Percentiles rank a stretch among this genome's conserved stretches.
Evolutionary conservation across 2,329 filamentous ascomycete species (phyloP).

Genomic region (Colletotrichum siamense): DNA sequence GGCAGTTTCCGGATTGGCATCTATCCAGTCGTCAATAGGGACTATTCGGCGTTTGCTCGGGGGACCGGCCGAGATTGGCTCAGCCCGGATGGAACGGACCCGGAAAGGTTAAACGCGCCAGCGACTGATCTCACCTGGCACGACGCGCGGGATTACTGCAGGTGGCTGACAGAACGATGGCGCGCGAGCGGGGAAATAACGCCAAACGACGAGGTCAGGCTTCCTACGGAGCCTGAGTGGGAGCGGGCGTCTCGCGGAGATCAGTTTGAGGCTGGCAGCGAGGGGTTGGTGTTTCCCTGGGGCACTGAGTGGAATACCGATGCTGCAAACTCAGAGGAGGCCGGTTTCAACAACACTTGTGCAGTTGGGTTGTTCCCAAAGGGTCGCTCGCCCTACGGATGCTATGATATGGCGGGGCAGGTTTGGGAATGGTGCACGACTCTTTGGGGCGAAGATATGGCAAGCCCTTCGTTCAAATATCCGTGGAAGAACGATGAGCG

Average conservation of each 20-base stretch:
- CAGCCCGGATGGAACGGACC: background rate
- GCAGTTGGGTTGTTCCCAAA: background rate
- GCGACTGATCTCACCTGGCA: conserved; percentile 8
- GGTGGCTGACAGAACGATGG: background rate
- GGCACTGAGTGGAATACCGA: background rate
- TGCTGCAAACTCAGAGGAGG: background rate
- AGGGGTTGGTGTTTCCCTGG: background rate
- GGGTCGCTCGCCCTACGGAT: background rate
- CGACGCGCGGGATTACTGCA: background rate
- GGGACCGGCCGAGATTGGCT: background rate
- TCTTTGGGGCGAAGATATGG: conserved; percentile 7
- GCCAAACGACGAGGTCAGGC: background rate
- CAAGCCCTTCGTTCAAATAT: background rate
- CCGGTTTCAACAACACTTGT: background rate
- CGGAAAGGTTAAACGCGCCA: background rate
- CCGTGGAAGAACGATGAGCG: background rate
- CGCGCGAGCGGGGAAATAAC: background rate
- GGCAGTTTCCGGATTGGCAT: background rate
- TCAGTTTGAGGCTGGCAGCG: background rate
- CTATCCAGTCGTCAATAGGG: background rate
- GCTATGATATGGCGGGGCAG: background rate
- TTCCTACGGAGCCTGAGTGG: background rate
- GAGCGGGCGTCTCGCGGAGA: background rate
- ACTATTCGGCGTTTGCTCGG: background rate
- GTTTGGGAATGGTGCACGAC: conserved; percentile 13